Evolutionary conservation across 345 rosid genomes (phyloP), one percentile per base, ranked within the genome.

Genomic region (Chamaenerion angustifolium): DNA sequence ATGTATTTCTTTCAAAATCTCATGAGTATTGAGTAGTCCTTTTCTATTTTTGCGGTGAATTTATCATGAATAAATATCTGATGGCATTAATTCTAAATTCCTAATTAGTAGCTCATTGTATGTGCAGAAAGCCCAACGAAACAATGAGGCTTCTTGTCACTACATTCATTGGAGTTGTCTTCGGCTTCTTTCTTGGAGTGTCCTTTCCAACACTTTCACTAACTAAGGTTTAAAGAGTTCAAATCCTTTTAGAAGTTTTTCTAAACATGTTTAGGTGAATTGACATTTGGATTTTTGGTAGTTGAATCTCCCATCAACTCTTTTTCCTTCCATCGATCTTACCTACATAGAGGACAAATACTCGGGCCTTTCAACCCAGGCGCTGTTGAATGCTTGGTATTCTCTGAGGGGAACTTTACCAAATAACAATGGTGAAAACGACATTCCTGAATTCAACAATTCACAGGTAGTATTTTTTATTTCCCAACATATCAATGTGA

Each of bases 101-200:
- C 48, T 43, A 19, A 14, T 23, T 14, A 51, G 67, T 76, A 71
- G 85, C 45, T 67, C 73, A 56, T 61, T 45, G 58, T 76, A 62
- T 50, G 12, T 50, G 42, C 42, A 76, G 88, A 67, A 79, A 76
- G 72, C 81, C 93, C 0, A 67, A 66, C 4, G 89, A 80, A 55
- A 77, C 59, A 51, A 84, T 78, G 96, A 78, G 70, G 76, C 83
- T 87, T 71, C 71, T 87, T 31, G 21, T 82, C 58, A 72, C 82
- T 42, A 69, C 88, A 37, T 65, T 92, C 55, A 55, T 74, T 9
- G 95, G 95, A 49, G 62, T 82, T 60, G 57, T 78, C 18, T 73
- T 82, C 53, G 98, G 98, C 64, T 82, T 87, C 67, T 79, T 87
- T 59, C 58, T 92, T 56, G 98, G 96, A 56, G 66, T 82, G 59